Conservation (phyloP, 2,329 filamentous ascomycete species). For the Fusarium nisikadoi region DNA sequence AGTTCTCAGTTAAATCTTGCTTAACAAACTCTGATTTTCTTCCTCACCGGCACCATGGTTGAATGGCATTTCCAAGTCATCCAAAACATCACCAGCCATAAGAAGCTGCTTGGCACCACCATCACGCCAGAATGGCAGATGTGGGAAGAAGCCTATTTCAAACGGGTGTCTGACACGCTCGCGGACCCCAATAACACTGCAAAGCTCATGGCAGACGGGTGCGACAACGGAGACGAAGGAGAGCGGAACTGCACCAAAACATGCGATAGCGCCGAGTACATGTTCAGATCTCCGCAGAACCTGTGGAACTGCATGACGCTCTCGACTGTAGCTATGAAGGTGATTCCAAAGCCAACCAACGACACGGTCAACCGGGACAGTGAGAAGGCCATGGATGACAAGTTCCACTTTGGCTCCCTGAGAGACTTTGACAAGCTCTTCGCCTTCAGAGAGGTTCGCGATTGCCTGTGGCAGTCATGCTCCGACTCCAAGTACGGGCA, state of each 20-base stretch:
- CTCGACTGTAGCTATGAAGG: background rate
- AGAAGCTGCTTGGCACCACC: background rate
- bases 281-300: background rate
- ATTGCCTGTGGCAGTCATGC: background rate
- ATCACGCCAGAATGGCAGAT: background rate
- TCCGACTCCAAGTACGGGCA: background rate
- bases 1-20: too few species aligned
- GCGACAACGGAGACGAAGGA: rapidly evolving
- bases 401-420: background rate
- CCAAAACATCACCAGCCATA: background rate
- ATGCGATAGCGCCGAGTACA: background rate
- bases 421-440: background rate
- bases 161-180: background rate
- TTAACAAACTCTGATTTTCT: too few species aligned
- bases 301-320: background rate
- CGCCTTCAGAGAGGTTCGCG: background rate
- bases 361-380: background rate
- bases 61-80: background rate
- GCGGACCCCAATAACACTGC: background rate
- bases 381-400: background rate
- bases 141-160: background rate
- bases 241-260: background rate
- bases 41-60: background rate
- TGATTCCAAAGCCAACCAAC: background rate
- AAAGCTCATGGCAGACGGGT: background rate